Evolutionary conservation across 2,329 filamentous ascomycete genomes (phyloP), one percentile per base, ranked within the genome.

Genomic region (Alternaria postmessia): DNA sequence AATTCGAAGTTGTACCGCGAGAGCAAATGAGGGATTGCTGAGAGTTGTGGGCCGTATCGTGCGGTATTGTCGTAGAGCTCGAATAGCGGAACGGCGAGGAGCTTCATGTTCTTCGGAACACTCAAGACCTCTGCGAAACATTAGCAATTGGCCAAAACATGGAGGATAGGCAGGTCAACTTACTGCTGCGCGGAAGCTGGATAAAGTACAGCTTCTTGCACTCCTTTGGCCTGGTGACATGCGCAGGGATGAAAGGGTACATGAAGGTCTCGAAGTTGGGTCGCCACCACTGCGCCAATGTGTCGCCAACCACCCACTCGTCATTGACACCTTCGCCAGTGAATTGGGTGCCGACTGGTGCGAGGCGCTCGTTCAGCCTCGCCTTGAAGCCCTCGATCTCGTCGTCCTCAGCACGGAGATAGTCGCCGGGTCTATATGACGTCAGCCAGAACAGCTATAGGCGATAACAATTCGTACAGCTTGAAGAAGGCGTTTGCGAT

Each of bases 401-500:
- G 66, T 96, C 93, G 71, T 96, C 94, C 68, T 93, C 91, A 43
- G 91, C 91, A 55, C 89, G 88, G 44, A 99, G 88, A 78, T 98
- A 99, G 81, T 98, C 95, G 60, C 95, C 95, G 0, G 95, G 95
- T 51, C 88, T 89, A 63, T 3, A 9, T 20, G 2, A 43, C 39
- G 52, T 66, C 32, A 59, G 59, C 16, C 9, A 32, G 38, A 1
- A 8, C 4, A 4, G 14, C 69, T 16, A 12, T 6, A 1, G 3
- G 22, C 4, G 1, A 7, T 7, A 9, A 14, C 24, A 22, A 22
- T 1, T 16, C n/a, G 4, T 81, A 89, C 79, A 99, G 87, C 83
- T 99, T 99, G 85, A 99, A 99, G 83, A 99, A 99, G 24, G 95
- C 94, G 79, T 99, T 99, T 54, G 95, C 95, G 74, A 99, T 99